These are phyloP conservation scores for Xylariaceae sp. DNA, from an alignment of 2,329 filamentous ascomycete species.

Conservation along the genomic window DNA sequence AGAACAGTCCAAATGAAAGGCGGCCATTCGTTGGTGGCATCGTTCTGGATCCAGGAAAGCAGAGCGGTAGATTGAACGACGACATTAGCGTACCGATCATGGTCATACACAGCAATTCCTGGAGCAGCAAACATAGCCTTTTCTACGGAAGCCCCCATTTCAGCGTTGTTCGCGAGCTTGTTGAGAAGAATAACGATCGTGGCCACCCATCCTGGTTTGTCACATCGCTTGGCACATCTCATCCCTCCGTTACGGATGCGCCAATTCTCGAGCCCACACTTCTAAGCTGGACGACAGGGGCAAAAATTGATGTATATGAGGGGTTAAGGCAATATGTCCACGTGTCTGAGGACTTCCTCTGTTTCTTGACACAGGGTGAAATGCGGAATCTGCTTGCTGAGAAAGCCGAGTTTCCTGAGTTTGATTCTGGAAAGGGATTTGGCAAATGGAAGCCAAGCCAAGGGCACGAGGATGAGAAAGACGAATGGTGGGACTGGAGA, in stretches of 20 bases:
- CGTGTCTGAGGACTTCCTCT: conserved; percentile 54
- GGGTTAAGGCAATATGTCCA: conserved; percentile 59
- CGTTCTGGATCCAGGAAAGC: conserved; percentile 63
- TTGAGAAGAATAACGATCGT: conserved; percentile 41
- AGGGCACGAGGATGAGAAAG: conserved; percentile 22
- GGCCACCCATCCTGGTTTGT: conserved; percentile 50
- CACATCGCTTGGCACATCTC: conserved; percentile 51
- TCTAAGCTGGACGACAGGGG: conserved; percentile 58
- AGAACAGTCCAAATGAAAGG: conserved; percentile 38
- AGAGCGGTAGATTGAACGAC: conserved; percentile 57
- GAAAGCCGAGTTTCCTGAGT: conserved; percentile 42
- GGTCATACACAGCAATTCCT: conserved; percentile 61
- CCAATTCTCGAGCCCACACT: conserved; percentile 60
- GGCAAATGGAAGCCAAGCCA: conserved; percentile 34
- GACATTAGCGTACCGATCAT: conserved; percentile 56
- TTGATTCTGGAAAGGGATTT: conserved; percentile 29
- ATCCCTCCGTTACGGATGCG: conserved; percentile 64
- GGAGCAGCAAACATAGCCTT: conserved; percentile 52
- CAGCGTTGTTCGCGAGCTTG: conserved; percentile 56
- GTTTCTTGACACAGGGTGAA: conserved; percentile 40
- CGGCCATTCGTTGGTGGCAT: conserved; percentile 54
- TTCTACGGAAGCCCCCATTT: conserved; percentile 65
- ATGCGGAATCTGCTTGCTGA: conserved; percentile 47
- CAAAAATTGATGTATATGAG: conserved; percentile 52
- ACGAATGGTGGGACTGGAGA: conserved; percentile 39